Base-by-base conservation (phyloP, 345 rosid species). In the Eucalyptus sp. region DNA sequence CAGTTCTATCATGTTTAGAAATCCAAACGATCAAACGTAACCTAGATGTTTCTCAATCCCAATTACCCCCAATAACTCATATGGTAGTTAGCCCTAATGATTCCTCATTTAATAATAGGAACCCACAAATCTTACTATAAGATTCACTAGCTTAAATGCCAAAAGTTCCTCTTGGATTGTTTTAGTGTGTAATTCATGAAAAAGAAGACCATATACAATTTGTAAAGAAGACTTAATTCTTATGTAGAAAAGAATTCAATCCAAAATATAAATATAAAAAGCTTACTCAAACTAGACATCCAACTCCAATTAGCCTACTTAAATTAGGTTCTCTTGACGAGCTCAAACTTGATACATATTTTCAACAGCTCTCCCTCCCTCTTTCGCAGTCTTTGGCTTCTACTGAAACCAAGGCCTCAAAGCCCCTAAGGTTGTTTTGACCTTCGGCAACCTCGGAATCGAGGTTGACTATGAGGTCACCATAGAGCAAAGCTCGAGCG, bases 31-130 rank as follows among this genome's bases (percentile, higher is more conserved):
- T 10, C 58, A 52, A 52, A 7, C 24, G 1, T 52, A 52, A 2
- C 10, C 2, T 52, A 20, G 5, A 10, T 5, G 17, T 29, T 62
- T n/a, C 37, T 64, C 18, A n/a, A 0, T 16, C 10, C 5, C 10
- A 29, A 7, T 64, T 64, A 64, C 5, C 16, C 14, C 37, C 18
- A n/a, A n/a, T 14, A 29, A 64, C 37, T n/a, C 18, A 64, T 14
- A 64, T n/a, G 17, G 3, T 64, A 64, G 17, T n/a, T 64, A n/a
- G 33, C 71, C n/a, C 33, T n/a, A 15, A n/a, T 13, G 18, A 64
- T 64, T 64, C n/a, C 33, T 64, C 18, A 29, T 31, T 5, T n/a
- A 13, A 64, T 64, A 64, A 14, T 64, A 52, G 24, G 58, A 52
- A 52, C 58, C 58, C 25, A 62, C 4, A 62, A 62, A 62, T 62